phyloP scores from a whole-genome alignment of 257 asterid genomes.

The Sherardia arvensis region DNA sequence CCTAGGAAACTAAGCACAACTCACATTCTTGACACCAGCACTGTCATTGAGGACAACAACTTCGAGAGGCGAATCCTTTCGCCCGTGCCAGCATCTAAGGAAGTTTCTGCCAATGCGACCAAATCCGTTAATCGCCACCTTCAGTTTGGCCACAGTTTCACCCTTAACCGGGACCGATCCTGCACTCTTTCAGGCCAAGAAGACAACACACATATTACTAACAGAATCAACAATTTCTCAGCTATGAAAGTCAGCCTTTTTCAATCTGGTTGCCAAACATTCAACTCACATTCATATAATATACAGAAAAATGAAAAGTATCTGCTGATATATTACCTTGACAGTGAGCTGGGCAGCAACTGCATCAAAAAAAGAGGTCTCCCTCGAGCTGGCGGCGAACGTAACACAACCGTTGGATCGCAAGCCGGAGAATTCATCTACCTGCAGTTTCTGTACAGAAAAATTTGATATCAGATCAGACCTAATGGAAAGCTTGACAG shows the following conservation, averaged over 20 bases:
- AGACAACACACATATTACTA: not conserved
- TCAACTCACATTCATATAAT: no score
- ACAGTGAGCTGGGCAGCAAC: conserved; percentile 66
- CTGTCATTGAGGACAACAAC: conserved; percentile 83
- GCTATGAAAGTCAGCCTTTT: no score
- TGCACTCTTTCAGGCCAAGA: conserved; percentile 30
- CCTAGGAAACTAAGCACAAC: conserved; percentile 9
- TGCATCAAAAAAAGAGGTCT: conserved; percentile 52
- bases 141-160: conserved; percentile 71
- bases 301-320: not conserved
- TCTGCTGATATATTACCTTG: conserved; percentile 29
- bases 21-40: conserved; percentile 85
- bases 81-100: conserved; percentile 96
- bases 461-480: conserved; percentile 12
- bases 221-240: not conserved
- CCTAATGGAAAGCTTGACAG: not conserved
- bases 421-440: conserved; percentile 62
- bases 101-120: conserved; percentile 96
- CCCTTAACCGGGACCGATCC: conserved; percentile 59
- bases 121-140: conserved; percentile 88
- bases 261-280: not conserved
- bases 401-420: conserved; percentile 50
- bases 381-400: conserved; percentile 36
- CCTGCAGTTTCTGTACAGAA: conserved; percentile 47
- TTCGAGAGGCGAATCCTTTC: conserved; percentile 83